These are phyloP conservation scores for Histomonas meleagridis DNA, from an alignment of 208 protist genomes.

Conservation along the genomic window DNA sequence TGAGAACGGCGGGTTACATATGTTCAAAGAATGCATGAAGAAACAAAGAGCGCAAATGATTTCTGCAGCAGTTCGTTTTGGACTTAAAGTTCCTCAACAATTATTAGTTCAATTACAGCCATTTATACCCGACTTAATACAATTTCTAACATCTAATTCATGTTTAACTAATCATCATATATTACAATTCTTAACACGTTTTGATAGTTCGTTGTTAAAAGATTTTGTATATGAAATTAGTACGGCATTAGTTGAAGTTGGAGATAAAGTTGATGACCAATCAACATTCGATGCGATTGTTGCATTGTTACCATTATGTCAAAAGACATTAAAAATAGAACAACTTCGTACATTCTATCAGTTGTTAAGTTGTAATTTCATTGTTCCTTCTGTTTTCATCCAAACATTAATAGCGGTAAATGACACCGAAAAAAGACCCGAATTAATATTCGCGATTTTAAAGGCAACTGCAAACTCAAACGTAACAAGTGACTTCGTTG, in stretches of 20 bases:
- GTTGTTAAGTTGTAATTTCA: not conserved
- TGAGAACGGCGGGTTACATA: not conserved
- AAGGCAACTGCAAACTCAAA: not conserved
- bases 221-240: not conserved
- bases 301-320: not conserved
- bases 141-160: not conserved
- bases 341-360: not conserved
- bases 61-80: not conserved
- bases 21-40: not conserved
- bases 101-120: not conserved
- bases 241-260: not conserved
- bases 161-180: not conserved
- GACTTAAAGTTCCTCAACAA: not conserved
- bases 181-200: not conserved
- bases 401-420: not conserved
- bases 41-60: not conserved
- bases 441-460: not conserved
- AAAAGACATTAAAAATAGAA: not conserved
- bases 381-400: not conserved
- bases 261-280: not conserved
- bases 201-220: not conserved
- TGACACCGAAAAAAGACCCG: not conserved
- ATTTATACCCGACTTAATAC: not conserved
- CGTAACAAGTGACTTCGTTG: not conserved
- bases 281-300: constrained; percentile 17